Base-by-base conservation (phyloP, 495 filamentous ascomycete species). In the Achaetomiella virescens region DNA sequence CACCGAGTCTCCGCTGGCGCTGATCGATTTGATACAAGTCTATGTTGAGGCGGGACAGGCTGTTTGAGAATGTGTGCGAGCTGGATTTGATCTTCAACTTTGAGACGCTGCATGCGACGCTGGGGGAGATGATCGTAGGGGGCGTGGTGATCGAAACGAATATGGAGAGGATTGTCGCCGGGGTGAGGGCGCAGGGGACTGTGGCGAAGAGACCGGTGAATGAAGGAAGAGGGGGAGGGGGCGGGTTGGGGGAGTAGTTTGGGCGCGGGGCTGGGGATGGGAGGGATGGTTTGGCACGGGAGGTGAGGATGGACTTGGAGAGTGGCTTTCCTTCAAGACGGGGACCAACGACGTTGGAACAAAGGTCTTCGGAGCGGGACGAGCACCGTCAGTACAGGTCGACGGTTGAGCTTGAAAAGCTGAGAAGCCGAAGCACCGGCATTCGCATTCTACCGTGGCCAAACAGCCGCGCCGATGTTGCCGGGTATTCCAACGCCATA, bases 51-150 rank as follows among this genome's bases (percentile, higher is more conserved):
- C 95, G 18, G 20, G 93, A 98, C 69, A 81, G 89, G 53, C 78
- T 98, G 51, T 97, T 97, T 67, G 92, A 97, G 75, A 96, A 97
- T 63, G 93, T 98, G 22, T 98, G 93, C 77, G 93, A 98, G 72
- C 75, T 98, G 46, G 93, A 98, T 68, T 79, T 98, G 52, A 98
- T 97, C 70, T 98, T 97, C 75, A 96, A 96, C 61, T 98, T 96
- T 68, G 93, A 98, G 80, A 91, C 90, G 27, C 81, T 97, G 68
- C 93, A 98, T 74, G 88, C 93, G 6, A 82, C 87, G 22, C 76
- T 98, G 21, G 82, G 83, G 61, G 93, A 98, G 81, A 95, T 98
- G 89, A 85, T 98, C 51, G 87, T 97, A 5, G 93, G 95, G 12
- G 93, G 93, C 2, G 90, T 97, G 38, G 95, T 97, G 27, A 84